phyloP scores from a whole-genome alignment of 495 filamentous ascomycete genomes.

The Penicillium cosmopolitanum region DNA sequence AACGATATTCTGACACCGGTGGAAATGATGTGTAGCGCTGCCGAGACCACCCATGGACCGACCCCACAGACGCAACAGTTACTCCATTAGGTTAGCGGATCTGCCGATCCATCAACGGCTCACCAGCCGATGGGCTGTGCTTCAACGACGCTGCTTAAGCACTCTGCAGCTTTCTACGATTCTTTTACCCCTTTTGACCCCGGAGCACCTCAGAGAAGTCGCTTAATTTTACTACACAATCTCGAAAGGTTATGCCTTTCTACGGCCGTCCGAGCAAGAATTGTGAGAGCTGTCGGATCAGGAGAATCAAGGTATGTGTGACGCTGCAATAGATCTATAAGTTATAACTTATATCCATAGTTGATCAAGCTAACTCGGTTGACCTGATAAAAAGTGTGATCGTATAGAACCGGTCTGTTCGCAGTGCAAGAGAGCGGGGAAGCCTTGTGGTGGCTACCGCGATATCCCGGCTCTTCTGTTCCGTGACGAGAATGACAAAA shows the following conservation, averaged over 20 bases:
- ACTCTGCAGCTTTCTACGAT: constrained; percentile 10
- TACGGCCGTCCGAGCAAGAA: constrained; percentile 29
- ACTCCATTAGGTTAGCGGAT: neutral
- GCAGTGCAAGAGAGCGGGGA: constrained; percentile 29
- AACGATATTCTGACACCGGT: no score
- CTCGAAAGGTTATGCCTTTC: constrained; percentile 22
- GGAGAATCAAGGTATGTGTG: constrained; percentile 28
- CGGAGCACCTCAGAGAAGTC: neutral
- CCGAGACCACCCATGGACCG: neutral
- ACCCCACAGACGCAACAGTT: constrained; percentile 2
- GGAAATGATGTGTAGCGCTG: neutral
- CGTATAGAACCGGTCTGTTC: constrained; percentile 29
- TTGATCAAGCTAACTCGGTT: constrained; percentile 1
- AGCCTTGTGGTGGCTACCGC: constrained; percentile 30
- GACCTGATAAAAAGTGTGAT: constrained; percentile 21
- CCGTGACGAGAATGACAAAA: constrained; percentile 29
- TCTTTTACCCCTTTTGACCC: constrained; percentile 21
- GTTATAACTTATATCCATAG: neutral
- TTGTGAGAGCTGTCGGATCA: constrained; percentile 28
- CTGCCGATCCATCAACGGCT: neutral
- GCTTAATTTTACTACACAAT: neutral
- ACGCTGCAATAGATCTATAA: neutral
- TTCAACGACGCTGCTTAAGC: neutral
- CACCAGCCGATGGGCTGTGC: neutral
- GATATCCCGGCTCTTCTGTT: constrained; percentile 27